Percentiles rank a stretch among this genome's conserved stretches.
phyloP scores from a whole-genome alignment of 768 basidiomycete genomes.

The Lanmaoa rubissima region DNA sequence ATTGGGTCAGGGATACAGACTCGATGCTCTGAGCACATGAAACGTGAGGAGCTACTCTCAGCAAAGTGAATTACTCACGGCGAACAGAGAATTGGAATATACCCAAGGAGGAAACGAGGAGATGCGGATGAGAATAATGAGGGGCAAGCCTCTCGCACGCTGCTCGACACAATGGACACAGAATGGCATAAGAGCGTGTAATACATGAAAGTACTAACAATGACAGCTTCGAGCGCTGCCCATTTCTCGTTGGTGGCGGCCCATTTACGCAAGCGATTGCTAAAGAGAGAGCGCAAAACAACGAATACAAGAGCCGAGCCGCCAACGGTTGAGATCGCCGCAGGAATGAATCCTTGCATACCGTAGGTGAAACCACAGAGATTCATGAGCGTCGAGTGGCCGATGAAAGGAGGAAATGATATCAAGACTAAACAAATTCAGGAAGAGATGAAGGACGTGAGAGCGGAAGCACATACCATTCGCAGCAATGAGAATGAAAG shows the following conservation, averaged over 20 bases:
- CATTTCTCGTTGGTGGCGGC: slow-evolving; percentile 65
- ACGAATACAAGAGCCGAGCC: slow-evolving; percentile 66
- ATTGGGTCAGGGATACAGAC: slow-evolving; percentile 73
- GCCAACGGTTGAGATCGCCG: slow-evolving; percentile 55
- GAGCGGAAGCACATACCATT: slow-evolving; percentile 56
- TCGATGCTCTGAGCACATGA: slow-evolving; percentile 57
- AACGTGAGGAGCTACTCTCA: slow-evolving; percentile 5
- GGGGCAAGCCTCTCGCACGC: slow-evolving; percentile 73
- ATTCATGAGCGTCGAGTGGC: slow-evolving; percentile 39
- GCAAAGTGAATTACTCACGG: slow-evolving; percentile 44
- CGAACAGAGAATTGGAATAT: slow-evolving; percentile 79
- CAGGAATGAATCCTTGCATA: slow-evolving; percentile 69
- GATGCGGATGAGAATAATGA: slow-evolving; percentile 77
- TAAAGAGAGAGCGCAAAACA: slow-evolving; percentile 58
- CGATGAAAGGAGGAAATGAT: slow-evolving; percentile 35
- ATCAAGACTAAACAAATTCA: slow-evolving; percentile 22
- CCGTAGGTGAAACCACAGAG: slow-evolving; percentile 85
- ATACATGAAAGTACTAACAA: slow-evolving; percentile 44
- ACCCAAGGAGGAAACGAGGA: slow-evolving; percentile 88
- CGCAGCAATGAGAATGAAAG: slow-evolving; percentile 49
- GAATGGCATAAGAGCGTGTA: neutral
- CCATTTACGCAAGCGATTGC: slow-evolving; percentile 55
- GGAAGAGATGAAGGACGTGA: slow-evolving; percentile 49
- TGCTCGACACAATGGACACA: slow-evolving; percentile 27
- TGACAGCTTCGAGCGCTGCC: slow-evolving; percentile 73